Evolutionary conservation across 305 asterid genomes (phyloP), one percentile per base, ranked within the genome.

Genomic region (Fraxinus xanthoxyloides): DNA sequence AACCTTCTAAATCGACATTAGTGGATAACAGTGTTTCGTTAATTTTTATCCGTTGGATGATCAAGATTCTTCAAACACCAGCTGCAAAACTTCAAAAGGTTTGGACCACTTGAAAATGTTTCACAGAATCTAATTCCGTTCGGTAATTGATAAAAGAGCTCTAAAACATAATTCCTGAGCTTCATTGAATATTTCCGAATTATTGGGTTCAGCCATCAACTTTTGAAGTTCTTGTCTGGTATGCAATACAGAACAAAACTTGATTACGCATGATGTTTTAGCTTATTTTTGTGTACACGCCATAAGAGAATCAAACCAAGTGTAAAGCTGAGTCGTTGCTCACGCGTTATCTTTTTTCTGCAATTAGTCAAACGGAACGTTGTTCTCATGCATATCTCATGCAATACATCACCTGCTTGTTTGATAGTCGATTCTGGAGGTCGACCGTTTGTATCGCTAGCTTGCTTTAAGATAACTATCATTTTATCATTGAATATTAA

Each of bases 401-500:
- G 28, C 77, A 74, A 73, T 43, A 63, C n/a, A 67, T 81, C 24
- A 72, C 83, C 72, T 77, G 70, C 69, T 59, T 59, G 69, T 19
- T 59, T 59, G 69, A 59, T 23, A 23, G 31, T 59, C 48, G 48
- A 19, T 59, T 59, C 69, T 59, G 24, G 28, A 59, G 26, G 69
- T 59, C 28, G 28, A 19, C 26, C 5, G 69, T 1, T 3, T 59
- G 69, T 1, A 5, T 21, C 28, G 10, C 70, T 59, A 73, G 65
- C 77, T 81, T 72, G 65, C 77, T 81, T 72, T 84, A 81, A 80
- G 81, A 79, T 85, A 72, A 61, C 12, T n/a, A 5, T 77, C 21
- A 21, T 34, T 34, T 30, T 38, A 56, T 86, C 30, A 61, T 82
- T 85, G 77, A 76, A 82, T 79, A 67, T 80, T 81, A 84, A 85